Evolutionary conservation across 805 yeast genomes (phyloP).

Genomic region (Yamadazyma paraphyllophila): DNA sequence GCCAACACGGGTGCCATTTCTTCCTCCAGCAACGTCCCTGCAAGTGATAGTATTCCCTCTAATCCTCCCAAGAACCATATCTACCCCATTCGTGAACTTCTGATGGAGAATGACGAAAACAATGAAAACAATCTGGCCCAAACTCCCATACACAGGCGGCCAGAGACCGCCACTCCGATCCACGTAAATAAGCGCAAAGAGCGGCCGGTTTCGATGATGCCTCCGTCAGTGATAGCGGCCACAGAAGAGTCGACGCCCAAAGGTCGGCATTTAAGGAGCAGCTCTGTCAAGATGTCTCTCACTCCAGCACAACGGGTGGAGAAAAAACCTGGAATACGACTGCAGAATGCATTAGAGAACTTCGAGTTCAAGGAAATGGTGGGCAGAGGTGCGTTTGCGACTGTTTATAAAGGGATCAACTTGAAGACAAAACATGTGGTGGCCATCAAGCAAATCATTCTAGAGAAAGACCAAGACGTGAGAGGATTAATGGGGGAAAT

Average conservation of each 20-base stretch:
- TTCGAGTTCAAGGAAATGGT: slow-evolving; percentile 59
- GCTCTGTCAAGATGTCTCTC: slow-evolving; percentile 39
- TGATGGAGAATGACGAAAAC: slow-evolving; percentile 13
- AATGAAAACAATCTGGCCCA: slow-evolving; percentile 9
- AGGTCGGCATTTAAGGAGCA: slow-evolving; percentile 17
- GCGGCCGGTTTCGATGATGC: not conserved
- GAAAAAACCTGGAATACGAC: slow-evolving; percentile 37
- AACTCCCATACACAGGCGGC: not conserved
- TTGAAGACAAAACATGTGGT: slow-evolving; percentile 62
- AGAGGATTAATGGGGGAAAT: slow-evolving; percentile 62
- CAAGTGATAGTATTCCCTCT: not conserved
- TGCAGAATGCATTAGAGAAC: slow-evolving; percentile 43
- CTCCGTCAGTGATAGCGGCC: not conserved
- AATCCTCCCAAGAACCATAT: slow-evolving; percentile 5
- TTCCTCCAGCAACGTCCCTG: too few relatives aligned
- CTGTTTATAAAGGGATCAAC: slow-evolving; percentile 75
- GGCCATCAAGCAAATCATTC: slow-evolving; percentile 76
- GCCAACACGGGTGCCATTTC: too few relatives aligned
- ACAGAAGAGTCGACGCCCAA: slow-evolving; percentile 17
- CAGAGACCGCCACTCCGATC: not conserved
- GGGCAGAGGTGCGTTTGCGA: slow-evolving; percentile 92
- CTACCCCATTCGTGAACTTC: slow-evolving; percentile 12
- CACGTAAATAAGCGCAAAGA: not conserved
- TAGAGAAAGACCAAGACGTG: slow-evolving; percentile 48
- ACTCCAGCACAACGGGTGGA: slow-evolving; percentile 56